phyloP scores from a whole-genome alignment of 2,329 filamentous ascomycete genomes.

The Monascus ruber region DNA sequence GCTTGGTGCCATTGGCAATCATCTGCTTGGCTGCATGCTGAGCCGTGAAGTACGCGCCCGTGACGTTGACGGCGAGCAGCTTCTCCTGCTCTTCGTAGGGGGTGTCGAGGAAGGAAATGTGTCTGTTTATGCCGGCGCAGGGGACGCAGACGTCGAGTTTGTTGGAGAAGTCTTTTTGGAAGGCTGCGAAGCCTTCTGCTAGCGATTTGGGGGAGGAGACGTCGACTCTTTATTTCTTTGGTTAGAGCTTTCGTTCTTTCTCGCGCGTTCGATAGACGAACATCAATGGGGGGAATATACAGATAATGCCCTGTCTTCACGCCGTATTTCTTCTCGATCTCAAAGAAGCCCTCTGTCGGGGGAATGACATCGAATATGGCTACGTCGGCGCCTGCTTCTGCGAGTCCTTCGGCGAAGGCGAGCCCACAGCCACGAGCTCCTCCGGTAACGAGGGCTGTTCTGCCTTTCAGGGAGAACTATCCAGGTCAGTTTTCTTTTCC shows the following conservation, averaged over 20 bases:
- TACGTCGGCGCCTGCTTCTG: constrained; percentile 36
- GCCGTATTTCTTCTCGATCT: constrained; percentile 30
- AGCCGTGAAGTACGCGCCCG: constrained; percentile 36
- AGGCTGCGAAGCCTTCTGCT: constrained; percentile 18
- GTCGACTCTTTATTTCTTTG: constrained; percentile 21
- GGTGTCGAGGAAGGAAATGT: constrained; percentile 35
- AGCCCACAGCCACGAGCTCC: constrained; percentile 38
- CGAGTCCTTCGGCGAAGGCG: constrained; percentile 33
- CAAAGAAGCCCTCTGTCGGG: constrained; percentile 27
- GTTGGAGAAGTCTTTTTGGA: constrained; percentile 24
- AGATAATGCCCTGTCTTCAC: constrained; percentile 34
- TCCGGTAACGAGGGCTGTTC: constrained; percentile 37
- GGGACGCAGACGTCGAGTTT: constrained; percentile 35
- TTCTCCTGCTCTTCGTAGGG: constrained; percentile 31
- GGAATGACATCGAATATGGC: constrained; percentile 38
- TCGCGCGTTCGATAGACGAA: background rate
- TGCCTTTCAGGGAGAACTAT: constrained; percentile 40
- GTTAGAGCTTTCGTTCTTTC: background rate
- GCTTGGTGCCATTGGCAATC: constrained; percentile 40
- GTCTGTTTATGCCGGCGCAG: constrained; percentile 36
- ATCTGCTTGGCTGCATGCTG: constrained; percentile 41
- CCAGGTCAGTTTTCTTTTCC: background rate
- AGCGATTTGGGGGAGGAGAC: constrained; percentile 25
- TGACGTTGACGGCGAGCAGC: constrained; percentile 34
- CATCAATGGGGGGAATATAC: constrained; percentile 7